Percentiles rank a stretch among this genome's conserved stretches.
Conservation (phyloP, 2,329 filamentous ascomycete species). For the Curvularia hawaiiensis region DNA sequence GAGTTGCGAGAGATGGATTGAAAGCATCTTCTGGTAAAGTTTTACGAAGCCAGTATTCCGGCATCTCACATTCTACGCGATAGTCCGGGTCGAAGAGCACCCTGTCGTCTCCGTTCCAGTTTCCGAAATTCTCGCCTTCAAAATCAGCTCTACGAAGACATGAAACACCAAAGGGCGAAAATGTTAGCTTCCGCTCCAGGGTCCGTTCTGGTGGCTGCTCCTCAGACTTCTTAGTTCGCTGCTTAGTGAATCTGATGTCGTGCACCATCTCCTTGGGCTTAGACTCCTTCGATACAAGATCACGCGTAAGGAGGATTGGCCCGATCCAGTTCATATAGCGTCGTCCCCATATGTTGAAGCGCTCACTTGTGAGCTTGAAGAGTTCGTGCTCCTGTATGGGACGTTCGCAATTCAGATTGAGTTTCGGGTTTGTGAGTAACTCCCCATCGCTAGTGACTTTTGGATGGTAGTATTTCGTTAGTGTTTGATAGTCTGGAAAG, state of each 20-base stretch:
- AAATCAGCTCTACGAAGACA: conserved; percentile 35
- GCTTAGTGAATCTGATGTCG: conserved; percentile 39
- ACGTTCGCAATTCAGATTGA: conserved; percentile 37
- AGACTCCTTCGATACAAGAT: conserved; percentile 20
- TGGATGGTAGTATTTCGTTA: conserved; percentile 48
- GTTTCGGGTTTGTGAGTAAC: conserved; percentile 32
- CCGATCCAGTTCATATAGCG: conserved; percentile 48
- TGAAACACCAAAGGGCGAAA: conserved; percentile 42
- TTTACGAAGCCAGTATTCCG: conserved; percentile 39
- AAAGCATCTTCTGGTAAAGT: conserved; percentile 35
- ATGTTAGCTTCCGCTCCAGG: conserved; percentile 44
- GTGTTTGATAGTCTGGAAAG: conserved; percentile 32
- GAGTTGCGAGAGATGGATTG: conserved; percentile 18
- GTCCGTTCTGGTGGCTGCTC: conserved; percentile 13
- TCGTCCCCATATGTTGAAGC: conserved; percentile 48
- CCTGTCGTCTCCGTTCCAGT: conserved; percentile 24
- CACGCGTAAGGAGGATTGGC: conserved; percentile 43
- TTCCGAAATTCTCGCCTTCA: conserved; percentile 34
- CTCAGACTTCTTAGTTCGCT: conserved; percentile 26
- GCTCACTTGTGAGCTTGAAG: conserved; percentile 38
- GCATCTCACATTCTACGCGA: conserved; percentile 46
- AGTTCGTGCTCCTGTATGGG: conserved; percentile 44
- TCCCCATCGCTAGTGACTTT: conserved; percentile 41
- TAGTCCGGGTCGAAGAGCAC: conserved; percentile 38
- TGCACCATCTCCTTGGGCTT: conserved; percentile 27